These are phyloP conservation scores for Periconia macrospinosa DNA, from an alignment of 2,329 filamentous ascomycete species.

Conservation along the genomic window DNA sequence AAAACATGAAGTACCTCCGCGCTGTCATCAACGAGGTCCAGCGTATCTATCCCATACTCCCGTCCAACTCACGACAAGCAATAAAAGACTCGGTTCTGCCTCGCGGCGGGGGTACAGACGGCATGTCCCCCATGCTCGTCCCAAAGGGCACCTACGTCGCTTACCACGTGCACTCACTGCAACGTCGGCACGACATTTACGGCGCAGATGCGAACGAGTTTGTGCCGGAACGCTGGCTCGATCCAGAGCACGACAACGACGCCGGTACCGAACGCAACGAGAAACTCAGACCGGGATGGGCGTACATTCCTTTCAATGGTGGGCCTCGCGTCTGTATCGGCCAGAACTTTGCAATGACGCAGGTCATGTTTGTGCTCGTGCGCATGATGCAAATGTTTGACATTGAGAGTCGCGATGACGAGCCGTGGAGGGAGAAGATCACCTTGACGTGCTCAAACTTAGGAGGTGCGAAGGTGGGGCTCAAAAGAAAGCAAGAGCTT, in stretches of 20 bases:
- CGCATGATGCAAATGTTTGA: constrained; percentile 23
- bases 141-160: constrained; percentile 24
- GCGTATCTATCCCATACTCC: constrained; percentile 35
- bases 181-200: constrained; percentile 33
- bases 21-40: constrained; percentile 34
- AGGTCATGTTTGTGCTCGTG: constrained; percentile 23
- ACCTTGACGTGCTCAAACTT: constrained; percentile 16
- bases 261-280: constrained; percentile 4
- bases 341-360: constrained; percentile 29
- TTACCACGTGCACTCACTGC: constrained; percentile 26
- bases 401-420: constrained; percentile 19
- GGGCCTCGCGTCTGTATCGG: constrained; percentile 32
- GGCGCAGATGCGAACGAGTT: constrained; percentile 36
- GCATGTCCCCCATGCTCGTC: constrained; percentile 27
- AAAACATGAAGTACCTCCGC: constrained; percentile 31
- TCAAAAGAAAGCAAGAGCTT: neutral
- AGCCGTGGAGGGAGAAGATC: constrained; percentile 26
- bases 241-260: neutral
- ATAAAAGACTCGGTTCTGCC: constrained; percentile 31
- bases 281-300: constrained; percentile 26
- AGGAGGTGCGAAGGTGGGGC: constrained; percentile 4
- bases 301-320: constrained; percentile 29
- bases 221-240: constrained; percentile 39
- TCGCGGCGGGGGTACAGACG: constrained; percentile 31
- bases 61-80: constrained; percentile 31